Percentiles rank a stretch among this genome's conserved stretches.
These are phyloP conservation scores for Eruca vesicaria DNA, from an alignment of 441 rosid genomes.

Conservation along the genomic window DNA sequence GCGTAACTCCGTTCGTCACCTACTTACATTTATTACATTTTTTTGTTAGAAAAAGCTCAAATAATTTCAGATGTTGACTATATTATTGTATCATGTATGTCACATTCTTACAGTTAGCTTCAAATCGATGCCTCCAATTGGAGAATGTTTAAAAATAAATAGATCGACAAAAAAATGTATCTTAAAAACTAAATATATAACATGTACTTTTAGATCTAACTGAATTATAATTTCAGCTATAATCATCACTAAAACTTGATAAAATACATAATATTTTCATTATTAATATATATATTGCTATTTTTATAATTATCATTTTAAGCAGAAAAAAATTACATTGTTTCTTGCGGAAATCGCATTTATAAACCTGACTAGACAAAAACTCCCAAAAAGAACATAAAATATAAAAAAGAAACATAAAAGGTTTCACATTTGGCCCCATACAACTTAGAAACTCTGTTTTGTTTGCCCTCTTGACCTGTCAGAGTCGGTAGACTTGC, in stretches of 20 bases:
- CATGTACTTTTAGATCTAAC: no score
- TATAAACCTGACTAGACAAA: conserved; percentile 6
- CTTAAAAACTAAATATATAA: no score
- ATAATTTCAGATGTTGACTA: conserved; percentile 3
- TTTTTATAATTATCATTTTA: neutral
- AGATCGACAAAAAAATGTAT: neutral
- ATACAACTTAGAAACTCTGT: conserved; percentile 7
- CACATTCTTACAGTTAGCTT: conserved; percentile 14
- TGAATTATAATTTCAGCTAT: neutral
- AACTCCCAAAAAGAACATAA: neutral
- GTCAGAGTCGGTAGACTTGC: conserved; percentile 21
- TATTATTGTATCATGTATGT: conserved; percentile 13
- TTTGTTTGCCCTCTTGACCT: conserved; percentile 14
- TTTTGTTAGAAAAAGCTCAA: neutral
- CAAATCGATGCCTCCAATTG: neutral
- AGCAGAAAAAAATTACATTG: neutral
- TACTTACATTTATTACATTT: conserved; percentile 2
- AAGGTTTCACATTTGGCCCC: neutral
- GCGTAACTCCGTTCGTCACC: conserved; percentile 24
- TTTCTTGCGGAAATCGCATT: neutral
- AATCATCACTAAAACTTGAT: neutral
- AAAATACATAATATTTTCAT: neutral
- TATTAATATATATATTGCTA: neutral
- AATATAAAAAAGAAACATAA: no score
- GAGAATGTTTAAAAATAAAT: neutral